Percentiles rank a stretch among this genome's conserved stretches.
phyloP scores from a whole-genome alignment of 495 filamentous ascomycete genomes.

The Podospora sp. region DNA sequence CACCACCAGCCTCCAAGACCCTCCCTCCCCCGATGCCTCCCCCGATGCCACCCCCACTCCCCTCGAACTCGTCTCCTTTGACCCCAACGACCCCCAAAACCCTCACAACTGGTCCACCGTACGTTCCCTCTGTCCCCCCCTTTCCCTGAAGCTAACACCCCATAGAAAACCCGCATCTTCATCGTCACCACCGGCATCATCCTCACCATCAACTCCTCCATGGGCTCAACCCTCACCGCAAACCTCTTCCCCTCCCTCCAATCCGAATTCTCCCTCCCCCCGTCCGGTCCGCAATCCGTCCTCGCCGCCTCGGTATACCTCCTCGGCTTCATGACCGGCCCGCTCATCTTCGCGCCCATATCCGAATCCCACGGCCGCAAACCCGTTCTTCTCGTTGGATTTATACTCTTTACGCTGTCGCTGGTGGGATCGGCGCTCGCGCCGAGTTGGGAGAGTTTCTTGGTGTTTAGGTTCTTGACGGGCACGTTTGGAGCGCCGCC shows the following conservation, averaged over 20 bases:
- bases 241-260: constrained; percentile 30
- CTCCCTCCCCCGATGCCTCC: not conserved
- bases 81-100: constrained; percentile 26
- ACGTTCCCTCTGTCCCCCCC: constrained; percentile 1
- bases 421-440: constrained; percentile 76
- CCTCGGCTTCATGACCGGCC: constrained; percentile 62
- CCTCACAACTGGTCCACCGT: constrained; percentile 36
- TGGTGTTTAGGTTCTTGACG: constrained; percentile 40
- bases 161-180: constrained; percentile 20
- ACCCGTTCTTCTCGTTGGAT: constrained; percentile 69
- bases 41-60: not conserved
- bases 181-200: constrained; percentile 29
- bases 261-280: constrained; percentile 23
- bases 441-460: constrained; percentile 42
- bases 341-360: constrained; percentile 49
- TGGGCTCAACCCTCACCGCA: constrained; percentile 32
- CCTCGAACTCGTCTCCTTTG: constrained; percentile 25
- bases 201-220: constrained; percentile 26
- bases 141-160: constrained; percentile 1
- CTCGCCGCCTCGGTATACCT: constrained; percentile 54
- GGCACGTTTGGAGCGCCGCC: constrained; percentile 78
- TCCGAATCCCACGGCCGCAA: constrained; percentile 75
- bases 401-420: constrained; percentile 69
- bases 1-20: not conserved
- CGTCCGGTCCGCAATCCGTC: constrained; percentile 27